Base-by-base conservation (phyloP, 2,329 filamentous ascomycete genomes). In the Stylonectria norvegica region DNA sequence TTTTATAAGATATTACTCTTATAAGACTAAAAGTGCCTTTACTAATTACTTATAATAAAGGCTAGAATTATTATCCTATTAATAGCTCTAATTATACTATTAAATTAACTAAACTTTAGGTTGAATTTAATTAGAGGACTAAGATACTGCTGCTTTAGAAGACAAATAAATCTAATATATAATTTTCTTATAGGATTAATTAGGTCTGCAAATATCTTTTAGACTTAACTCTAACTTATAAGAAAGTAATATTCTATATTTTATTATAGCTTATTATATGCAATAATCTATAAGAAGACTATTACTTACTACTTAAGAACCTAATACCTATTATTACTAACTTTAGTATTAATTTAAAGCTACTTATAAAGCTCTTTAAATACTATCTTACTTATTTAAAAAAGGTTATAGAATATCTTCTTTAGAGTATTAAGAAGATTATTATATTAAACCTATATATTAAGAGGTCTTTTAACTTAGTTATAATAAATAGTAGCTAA, bases 1-100 rank as follows among this genome's bases (percentile, higher is more conserved):
- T 34, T 43, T 18, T 37, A 20, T n/a, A 17, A 34, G 18, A 34
- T 34, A 33, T 16, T 38, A 43, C 20, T 34, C 14, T 43, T 34
- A 14, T 14, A 35, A 16, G 20, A 27, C 16, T 36, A 40, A 36
- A 35, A 40, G 4, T 14, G 12, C 23, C 35, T 30, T 25, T 40
- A 23, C 17, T 10, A 12, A 5, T 20, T 8, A 10, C 16, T 14
- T 12, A 30, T 16, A n/a, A 35, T 36, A 16, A 7, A 33, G 12
- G 14, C 30, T 33, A 25, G 12, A 7, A 25, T 25, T 7, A 7
- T 7, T 7, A 33, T 38, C 23, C 19, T 11, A 17, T 18, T 5
- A 20, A 38, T 33, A 38, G 20, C 12, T 5, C 16, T 25, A 23
- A 38, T 30, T 16, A 9, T 14, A 5, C 16, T 33, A 38, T 20